Conservation (phyloP, 2,329 filamentous ascomycete genomes). For the Sporothrix humicola region DNA sequence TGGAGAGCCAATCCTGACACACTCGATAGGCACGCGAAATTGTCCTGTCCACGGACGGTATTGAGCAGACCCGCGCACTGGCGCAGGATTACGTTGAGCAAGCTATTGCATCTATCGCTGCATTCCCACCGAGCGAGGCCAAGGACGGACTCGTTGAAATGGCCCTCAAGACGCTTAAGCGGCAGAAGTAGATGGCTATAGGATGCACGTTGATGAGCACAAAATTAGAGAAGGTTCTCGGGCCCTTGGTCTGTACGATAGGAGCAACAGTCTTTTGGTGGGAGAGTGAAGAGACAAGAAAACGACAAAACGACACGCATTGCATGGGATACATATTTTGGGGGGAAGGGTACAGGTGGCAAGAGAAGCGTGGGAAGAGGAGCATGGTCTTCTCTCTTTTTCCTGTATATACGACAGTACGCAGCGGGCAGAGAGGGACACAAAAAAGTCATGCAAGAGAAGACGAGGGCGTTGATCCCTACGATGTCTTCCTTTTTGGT, state of each 20-base stretch:
- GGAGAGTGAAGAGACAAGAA: not conserved
- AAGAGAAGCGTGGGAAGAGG: not conserved
- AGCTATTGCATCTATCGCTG: slow-evolving; percentile 80
- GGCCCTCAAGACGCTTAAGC: slow-evolving; percentile 88
- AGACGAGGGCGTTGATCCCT: not conserved
- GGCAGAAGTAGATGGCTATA: slow-evolving; percentile 68
- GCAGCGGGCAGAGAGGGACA: not conserved
- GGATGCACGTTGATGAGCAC: not conserved
- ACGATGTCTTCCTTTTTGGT: not conserved
- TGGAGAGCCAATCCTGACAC: slow-evolving; percentile 27
- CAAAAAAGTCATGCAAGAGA: not conserved
- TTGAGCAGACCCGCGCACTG: slow-evolving; percentile 88
- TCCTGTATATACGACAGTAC: slow-evolving; percentile 1
- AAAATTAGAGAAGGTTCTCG: not conserved
- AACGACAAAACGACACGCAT: slow-evolving; percentile 8
- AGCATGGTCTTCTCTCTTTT: not conserved
- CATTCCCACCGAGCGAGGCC: slow-evolving; percentile 92
- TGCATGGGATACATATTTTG: not conserved
- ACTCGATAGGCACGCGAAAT: slow-evolving; percentile 76
- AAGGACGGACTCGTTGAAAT: slow-evolving; percentile 91
- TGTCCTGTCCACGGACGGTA: slow-evolving; percentile 80
- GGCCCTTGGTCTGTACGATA: slow-evolving; percentile 24
- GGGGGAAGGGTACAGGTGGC: not conserved
- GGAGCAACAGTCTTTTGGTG: not conserved
- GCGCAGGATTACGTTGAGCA: slow-evolving; percentile 90